Evolutionary conservation across 108 stramenopile species (phyloP).

Genomic region (Nitzschia inconspicua): DNA sequence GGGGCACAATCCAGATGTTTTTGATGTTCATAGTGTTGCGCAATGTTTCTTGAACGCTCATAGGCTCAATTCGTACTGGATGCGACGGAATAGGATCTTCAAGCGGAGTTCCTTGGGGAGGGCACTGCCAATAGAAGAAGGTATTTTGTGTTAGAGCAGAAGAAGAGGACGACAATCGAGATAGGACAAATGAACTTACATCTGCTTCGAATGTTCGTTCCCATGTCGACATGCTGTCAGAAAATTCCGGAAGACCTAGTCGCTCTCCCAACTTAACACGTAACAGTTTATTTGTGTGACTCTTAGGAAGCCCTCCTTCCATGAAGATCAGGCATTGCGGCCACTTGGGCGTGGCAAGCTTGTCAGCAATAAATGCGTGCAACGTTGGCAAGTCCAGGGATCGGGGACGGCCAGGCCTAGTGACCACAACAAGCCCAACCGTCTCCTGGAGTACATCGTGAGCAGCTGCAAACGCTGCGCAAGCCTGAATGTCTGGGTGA

Average conservation of each 20-base stretch:
- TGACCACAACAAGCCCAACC: conserved; percentile 57
- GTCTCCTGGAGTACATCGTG: conserved; percentile 56
- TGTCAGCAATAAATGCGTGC: conserved; percentile 31
- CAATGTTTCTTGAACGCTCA: conserved; percentile 10
- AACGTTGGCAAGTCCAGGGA: conserved; percentile 34
- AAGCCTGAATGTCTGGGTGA: conserved; percentile 6
- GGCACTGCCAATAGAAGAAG: conserved; percentile 17
- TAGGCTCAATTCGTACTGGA: conserved; percentile 11
- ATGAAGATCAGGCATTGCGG: conserved; percentile 52
- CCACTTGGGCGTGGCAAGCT: conserved; percentile 43
- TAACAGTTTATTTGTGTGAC: conserved; percentile 37
- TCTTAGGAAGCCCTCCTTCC: conserved; percentile 43
- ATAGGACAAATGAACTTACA: conserved; percentile 15
- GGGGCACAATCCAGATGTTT: too few species aligned
- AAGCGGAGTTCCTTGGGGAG: conserved; percentile 37
- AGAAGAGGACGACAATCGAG: conserved; percentile 31
- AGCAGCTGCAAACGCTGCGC: conserved; percentile 14
- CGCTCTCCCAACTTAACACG: conserved; percentile 46
- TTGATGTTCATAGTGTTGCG: too few species aligned
- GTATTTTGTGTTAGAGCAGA: conserved; percentile 3
- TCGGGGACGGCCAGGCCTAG: conserved; percentile 10
- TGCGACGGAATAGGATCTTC: conserved; percentile 28
- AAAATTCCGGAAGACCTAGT: conserved; percentile 22
- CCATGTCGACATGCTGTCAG: conserved; percentile 31
- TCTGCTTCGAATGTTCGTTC: conserved; percentile 41